phyloP scores from a whole-genome alignment of 306 rosid species.

The Cyclanthera cordifolia region DNA sequence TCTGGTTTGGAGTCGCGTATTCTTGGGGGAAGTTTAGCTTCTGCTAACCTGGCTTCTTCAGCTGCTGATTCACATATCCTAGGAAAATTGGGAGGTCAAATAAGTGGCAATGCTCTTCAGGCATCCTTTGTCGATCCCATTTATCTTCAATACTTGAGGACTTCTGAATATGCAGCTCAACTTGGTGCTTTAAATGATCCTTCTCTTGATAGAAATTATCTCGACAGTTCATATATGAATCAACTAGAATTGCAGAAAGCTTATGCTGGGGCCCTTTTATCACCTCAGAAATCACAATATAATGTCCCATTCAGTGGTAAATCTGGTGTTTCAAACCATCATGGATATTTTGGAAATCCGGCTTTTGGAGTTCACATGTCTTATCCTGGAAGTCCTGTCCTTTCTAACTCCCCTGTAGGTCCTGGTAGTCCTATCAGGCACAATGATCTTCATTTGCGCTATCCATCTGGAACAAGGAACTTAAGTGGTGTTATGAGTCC shows the following conservation, averaged over 20 bases:
- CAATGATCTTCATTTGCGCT: conserved; percentile 55
- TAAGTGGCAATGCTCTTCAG: conserved; percentile 58
- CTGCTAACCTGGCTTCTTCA: conserved; percentile 39
- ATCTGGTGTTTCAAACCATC: conserved; percentile 61
- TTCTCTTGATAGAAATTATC: conserved; percentile 53
- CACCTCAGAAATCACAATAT: conserved; percentile 84
- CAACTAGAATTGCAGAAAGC: conserved; percentile 79
- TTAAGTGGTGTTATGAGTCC: conserved; percentile 61
- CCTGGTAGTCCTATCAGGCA: conserved; percentile 89
- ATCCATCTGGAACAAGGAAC: conserved; percentile 77
- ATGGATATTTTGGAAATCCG: conserved; percentile 71
- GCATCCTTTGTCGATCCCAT: conserved; percentile 76
- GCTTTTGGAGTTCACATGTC: conserved; percentile 65
- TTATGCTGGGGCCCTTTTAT: conserved; percentile 46
- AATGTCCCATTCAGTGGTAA: conserved; percentile 48
- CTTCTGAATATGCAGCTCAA: conserved; percentile 80
- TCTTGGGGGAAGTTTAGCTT: conserved; percentile 50
- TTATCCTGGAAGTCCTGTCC: conserved; percentile 61
- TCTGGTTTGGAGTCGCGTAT: conserved; percentile 71
- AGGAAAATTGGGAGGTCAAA: conserved; percentile 60
- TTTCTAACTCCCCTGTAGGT: conserved; percentile 67
- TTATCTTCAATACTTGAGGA: conserved; percentile 75
- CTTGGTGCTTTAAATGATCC: conserved; percentile 64
- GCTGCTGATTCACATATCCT: conserved; percentile 52
- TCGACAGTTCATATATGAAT: conserved; percentile 65